Conservation (phyloP, 768 basidiomycete species). For the Boletus insuetus region DNA sequence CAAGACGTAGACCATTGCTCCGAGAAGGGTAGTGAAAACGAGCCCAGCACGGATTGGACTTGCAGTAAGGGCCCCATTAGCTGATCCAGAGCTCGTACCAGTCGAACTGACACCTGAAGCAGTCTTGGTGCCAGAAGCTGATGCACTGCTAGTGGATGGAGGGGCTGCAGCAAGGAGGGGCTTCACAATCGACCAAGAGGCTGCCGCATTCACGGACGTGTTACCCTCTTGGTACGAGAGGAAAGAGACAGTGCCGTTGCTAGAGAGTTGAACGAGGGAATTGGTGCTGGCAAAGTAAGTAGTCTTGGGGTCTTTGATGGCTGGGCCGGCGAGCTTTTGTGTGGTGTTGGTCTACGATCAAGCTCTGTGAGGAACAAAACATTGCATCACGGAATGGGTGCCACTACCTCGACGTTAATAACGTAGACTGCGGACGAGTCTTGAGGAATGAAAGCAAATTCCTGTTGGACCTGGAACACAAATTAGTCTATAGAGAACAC, state of each 20-base stretch:
- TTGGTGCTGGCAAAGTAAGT: conserved; percentile 61
- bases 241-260: conserved; percentile 56
- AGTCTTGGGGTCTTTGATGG: conserved; percentile 54
- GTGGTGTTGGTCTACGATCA: conserved; percentile 58
- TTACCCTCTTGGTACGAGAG: conserved; percentile 54
- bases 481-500: not conserved
- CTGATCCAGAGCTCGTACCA: conserved; percentile 11
- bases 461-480: conserved; percentile 54
- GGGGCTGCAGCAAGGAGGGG: conserved; percentile 46
- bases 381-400: not conserved
- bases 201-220: conserved; percentile 40
- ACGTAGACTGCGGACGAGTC: conserved; percentile 73
- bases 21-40: conserved; percentile 8
- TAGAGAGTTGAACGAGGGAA: conserved; percentile 67
- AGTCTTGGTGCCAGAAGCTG: conserved; percentile 20
- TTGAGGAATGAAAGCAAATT: conserved; percentile 76
- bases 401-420: conserved; percentile 60
- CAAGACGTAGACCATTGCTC: conserved; percentile 14
- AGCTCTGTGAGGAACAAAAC: conserved; percentile 2
- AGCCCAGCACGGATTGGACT: conserved; percentile 15
- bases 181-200: conserved; percentile 48
- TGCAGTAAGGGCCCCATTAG: conserved; percentile 10
- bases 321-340: conserved; percentile 55
- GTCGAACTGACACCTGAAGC: conserved; percentile 15
- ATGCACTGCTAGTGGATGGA: conserved; percentile 22